Percentiles rank a stretch among this genome's conserved stretches.
Evolutionary conservation across 148 eudicot species (phyloP).

Genomic region (Rhododendron simsii): DNA sequence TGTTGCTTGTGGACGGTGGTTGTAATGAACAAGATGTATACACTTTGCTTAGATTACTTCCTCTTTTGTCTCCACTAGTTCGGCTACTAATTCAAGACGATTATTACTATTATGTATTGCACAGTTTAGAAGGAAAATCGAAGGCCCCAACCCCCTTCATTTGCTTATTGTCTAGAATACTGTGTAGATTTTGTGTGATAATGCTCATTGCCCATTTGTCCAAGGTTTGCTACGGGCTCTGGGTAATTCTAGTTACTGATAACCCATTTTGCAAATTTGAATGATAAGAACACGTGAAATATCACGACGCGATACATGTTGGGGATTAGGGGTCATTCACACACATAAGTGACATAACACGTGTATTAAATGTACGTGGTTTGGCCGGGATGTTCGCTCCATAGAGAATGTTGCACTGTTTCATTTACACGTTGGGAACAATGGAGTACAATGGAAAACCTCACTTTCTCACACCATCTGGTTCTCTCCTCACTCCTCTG

Average conservation of each 20-base stretch:
- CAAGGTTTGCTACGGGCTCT: background rate
- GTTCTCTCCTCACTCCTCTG: background rate
- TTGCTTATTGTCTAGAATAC: too few species aligned
- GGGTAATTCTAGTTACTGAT: background rate
- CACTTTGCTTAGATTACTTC: background rate
- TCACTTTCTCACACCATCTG: too few species aligned
- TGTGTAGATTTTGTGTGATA: background rate
- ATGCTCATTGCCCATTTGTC: background rate
- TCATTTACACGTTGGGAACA: background rate
- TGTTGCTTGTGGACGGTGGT: background rate
- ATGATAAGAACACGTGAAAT: too few species aligned
- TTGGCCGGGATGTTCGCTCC: background rate
- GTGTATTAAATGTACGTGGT: background rate
- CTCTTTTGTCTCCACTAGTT: background rate
- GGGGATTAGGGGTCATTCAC: background rate
- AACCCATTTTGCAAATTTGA: background rate
- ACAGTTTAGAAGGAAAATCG: too few species aligned
- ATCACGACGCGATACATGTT: background rate
- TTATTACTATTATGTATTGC: background rate
- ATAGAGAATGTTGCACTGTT: background rate
- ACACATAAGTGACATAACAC: background rate
- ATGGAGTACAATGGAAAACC: background rate
- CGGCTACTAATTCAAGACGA: slow-evolving; percentile 1
- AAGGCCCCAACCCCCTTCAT: too few species aligned
- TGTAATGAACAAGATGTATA: background rate